A percentile compares a stretch with the other conserved stretches of the same genome.
Conservation (phyloP, 129 eudicot genomes). For the Flaveria sonorensis region DNA sequence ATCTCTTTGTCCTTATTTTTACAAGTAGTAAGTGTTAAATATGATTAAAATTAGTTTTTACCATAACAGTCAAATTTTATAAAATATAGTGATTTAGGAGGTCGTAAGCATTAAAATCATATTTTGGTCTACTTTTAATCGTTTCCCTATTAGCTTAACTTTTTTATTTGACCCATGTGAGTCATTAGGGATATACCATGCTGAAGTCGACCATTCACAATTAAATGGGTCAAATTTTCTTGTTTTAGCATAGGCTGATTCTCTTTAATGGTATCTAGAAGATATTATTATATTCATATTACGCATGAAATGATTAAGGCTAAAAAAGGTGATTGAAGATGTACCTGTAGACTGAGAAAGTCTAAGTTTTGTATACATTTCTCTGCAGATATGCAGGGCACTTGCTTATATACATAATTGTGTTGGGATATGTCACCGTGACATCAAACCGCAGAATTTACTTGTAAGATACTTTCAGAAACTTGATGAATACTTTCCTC, state of each 20-base stretch:
- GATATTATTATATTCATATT: neutral
- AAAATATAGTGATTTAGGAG: neutral
- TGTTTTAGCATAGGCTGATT: neutral
- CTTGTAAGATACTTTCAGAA: constrained; percentile 57
- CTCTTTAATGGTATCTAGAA: neutral
- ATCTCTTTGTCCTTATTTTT: neutral
- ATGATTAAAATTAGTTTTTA: neutral
- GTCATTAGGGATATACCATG: neutral
- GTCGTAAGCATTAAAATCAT: neutral
- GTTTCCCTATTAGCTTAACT: constrained; percentile 1
- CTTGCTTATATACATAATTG: constrained; percentile 94
- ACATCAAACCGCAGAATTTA: constrained; percentile 96
- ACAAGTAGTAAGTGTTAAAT: neutral
- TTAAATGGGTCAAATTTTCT: constrained; percentile 5
- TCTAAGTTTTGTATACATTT: constrained; percentile 21
- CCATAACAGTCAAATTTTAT: neutral
- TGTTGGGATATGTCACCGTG: constrained; percentile 95
- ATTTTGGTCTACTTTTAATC: neutral
- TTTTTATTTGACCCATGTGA: neutral
- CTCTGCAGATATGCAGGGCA: constrained; percentile 95
- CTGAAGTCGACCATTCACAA: neutral
- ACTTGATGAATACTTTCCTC: constrained; percentile 17
- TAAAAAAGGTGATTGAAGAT: neutral
- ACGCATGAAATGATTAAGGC: neutral
- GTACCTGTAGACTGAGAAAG: neutral